Conservation (phyloP, 345 rosid species). For the Geranium brycei region DNA sequence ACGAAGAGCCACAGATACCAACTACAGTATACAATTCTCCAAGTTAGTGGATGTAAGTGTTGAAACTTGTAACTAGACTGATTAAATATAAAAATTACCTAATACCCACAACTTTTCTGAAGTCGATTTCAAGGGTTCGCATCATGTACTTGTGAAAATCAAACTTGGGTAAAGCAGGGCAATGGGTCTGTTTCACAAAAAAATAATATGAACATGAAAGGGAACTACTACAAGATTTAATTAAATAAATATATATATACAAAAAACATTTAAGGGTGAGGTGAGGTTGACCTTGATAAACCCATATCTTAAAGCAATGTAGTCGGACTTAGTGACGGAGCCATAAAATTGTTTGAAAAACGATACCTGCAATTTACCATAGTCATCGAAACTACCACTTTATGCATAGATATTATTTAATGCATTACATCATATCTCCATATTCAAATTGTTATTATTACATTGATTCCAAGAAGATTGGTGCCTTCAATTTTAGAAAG, state of each 20-base stretch:
- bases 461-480: too few species aligned
- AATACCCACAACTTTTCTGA: constrained; percentile 61
- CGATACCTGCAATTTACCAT: constrained; percentile 38
- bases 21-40: constrained; percentile 16
- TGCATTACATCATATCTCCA: too few species aligned
- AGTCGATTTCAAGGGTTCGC: constrained; percentile 49
- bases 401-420: too few species aligned
- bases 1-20: constrained; percentile 90
- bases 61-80: background rate
- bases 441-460: too few species aligned
- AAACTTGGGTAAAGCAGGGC: constrained; percentile 18
- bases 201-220: too few species aligned
- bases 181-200: constrained; percentile 29
- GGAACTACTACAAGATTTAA: background rate
- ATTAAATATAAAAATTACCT: constrained; percentile 25
- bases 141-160: constrained; percentile 60
- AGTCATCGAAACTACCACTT: too few species aligned
- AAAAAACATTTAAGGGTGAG: background rate
- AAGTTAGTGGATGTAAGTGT: background rate
- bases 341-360: constrained; percentile 78
- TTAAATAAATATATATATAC: background rate
- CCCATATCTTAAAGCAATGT: constrained; percentile 55
- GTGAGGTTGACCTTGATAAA: constrained; percentile 43
- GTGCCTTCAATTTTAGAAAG: too few species aligned
- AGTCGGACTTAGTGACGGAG: constrained; percentile 71